Evolutionary conservation across 306 rosid species (phyloP).

Genomic region (Fragaria ananassa): DNA sequence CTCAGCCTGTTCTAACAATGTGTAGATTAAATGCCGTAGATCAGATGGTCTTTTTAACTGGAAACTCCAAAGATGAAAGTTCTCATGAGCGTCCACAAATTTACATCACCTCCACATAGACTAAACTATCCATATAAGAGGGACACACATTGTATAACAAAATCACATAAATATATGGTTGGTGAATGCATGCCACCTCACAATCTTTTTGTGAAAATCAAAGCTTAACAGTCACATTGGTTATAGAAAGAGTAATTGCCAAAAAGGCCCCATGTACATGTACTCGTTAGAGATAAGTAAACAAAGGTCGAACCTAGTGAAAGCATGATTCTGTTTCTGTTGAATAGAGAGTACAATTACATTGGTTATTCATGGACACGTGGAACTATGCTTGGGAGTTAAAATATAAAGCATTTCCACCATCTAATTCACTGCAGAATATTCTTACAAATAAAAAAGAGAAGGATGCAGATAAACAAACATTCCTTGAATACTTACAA

Average conservation of each 20-base stretch:
- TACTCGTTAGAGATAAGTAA: background rate
- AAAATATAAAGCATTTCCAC: background rate
- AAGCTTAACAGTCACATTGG: background rate
- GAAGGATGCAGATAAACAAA: constrained; percentile 7
- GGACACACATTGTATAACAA: background rate
- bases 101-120: background rate
- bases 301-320: background rate
- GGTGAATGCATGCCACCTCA: background rate
- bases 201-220: background rate
- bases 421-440: background rate
- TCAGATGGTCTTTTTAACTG: background rate
- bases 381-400: background rate
- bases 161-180: background rate
- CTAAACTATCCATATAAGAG: background rate
- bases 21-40: background rate
- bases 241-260: background rate
- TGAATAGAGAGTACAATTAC: background rate
- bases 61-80: background rate
- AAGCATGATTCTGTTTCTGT: background rate
- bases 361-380: background rate
- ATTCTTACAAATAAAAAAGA: background rate
- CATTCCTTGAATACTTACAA: constrained; percentile 60
- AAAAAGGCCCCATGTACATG: background rate
- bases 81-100: background rate
- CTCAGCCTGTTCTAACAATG: background rate